phyloP scores from a whole-genome alignment of 106 monocot genomes.

The Acorus calamus region DNA sequence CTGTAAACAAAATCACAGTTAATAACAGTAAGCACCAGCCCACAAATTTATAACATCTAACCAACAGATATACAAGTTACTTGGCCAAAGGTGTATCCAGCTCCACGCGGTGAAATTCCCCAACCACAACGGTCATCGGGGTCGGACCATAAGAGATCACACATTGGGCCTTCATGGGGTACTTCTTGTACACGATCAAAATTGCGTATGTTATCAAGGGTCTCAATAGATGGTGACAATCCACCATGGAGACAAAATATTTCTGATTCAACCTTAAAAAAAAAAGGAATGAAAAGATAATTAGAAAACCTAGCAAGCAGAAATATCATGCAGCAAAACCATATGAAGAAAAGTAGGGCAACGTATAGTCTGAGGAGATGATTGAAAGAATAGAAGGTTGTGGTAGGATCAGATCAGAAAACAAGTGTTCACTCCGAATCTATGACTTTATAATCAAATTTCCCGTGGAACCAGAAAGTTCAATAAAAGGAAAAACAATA shows the following conservation, averaged over 20 bases:
- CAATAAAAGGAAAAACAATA: too few relatives aligned
- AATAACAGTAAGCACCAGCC: constrained; percentile 1
- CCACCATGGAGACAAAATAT: constrained; percentile 99
- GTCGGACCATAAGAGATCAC: constrained; percentile 98
- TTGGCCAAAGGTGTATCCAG: constrained; percentile 99
- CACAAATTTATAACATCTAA: neutral
- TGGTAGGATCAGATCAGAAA: too few relatives aligned
- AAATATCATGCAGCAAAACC: too few relatives aligned
- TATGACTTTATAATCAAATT: too few relatives aligned
- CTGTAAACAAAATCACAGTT: constrained; percentile 31
- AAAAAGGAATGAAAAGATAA: neutral
- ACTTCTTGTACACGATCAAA: constrained; percentile 99
- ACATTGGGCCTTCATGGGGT: constrained; percentile 99
- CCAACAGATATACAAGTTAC: constrained; percentile 18
- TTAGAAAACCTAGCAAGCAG: too few relatives aligned
- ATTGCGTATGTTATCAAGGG: constrained; percentile 89
- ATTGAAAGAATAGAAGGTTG: too few relatives aligned
- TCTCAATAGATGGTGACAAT: constrained; percentile 94
- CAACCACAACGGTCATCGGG: constrained; percentile 98
- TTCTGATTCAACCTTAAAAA: constrained; percentile 87
- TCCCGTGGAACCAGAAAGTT: too few relatives aligned
- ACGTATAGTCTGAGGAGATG: too few relatives aligned
- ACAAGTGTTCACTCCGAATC: too few relatives aligned
- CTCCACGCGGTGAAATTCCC: constrained; percentile 99
- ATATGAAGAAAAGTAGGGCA: too few relatives aligned